phyloP scores from a whole-genome alignment of 2,329 filamentous ascomycete species.

The Intubia oerlemansii region DNA sequence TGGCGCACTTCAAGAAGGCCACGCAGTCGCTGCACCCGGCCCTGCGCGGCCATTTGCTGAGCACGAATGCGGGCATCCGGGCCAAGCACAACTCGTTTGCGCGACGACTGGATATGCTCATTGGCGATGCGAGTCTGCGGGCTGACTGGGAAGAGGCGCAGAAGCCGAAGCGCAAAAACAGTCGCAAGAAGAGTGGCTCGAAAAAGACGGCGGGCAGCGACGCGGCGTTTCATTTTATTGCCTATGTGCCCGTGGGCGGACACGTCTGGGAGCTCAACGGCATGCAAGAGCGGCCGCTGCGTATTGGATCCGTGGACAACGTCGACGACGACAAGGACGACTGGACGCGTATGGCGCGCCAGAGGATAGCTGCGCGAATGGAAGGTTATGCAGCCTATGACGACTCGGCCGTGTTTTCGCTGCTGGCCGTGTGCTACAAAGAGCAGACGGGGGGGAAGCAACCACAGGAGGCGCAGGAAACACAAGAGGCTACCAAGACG shows the following conservation, averaged over 20 bases:
- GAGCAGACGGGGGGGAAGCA: constrained; percentile 17
- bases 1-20: constrained; percentile 50
- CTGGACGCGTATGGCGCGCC: constrained; percentile 46
- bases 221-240: constrained; percentile 95
- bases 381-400: constrained; percentile 3
- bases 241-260: constrained; percentile 64
- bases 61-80: constrained; percentile 55
- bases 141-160: constrained; percentile 15
- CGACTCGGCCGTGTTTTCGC: constrained; percentile 21
- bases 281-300: constrained; percentile 18
- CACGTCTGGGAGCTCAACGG: constrained; percentile 88
- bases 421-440: constrained; percentile 53
- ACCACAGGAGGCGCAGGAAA: too few relatives aligned
- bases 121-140: constrained; percentile 40
- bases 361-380: constrained; percentile 48
- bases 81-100: constrained; percentile 77
- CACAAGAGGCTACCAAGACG: too few relatives aligned
- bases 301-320: too few relatives aligned
- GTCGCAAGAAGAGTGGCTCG: constrained; percentile 12
- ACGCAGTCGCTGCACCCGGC: constrained; percentile 49
- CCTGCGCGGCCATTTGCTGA: constrained; percentile 54
- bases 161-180: constrained; percentile 10
- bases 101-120: constrained; percentile 56
- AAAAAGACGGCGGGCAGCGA: constrained; percentile 20
- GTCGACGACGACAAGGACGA: constrained; percentile 16